Evolutionary conservation across 1,284 basidiomycete genomes (phyloP), one percentile per base, ranked within the genome.

Genomic region (Rhodotorula sp.): DNA sequence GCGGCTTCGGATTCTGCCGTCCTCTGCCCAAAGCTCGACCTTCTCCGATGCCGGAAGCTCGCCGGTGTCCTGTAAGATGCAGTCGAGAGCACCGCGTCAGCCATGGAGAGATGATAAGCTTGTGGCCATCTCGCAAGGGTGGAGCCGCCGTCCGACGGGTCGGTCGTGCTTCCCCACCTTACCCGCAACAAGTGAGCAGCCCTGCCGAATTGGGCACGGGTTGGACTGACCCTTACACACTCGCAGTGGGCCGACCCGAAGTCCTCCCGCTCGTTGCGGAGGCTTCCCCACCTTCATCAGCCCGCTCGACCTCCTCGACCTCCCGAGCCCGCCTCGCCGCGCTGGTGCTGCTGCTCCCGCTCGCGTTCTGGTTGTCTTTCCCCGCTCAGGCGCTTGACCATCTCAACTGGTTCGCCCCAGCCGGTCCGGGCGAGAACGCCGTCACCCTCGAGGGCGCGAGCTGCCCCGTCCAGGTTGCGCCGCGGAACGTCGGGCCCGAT

Each of bases 401-500:
- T 29, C 10, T 61, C 17, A 25, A 25, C 37, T n/a, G 46, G 54
- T 37, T 46, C 46, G 34, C n/a, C 25, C 32, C 46, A n/a, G 27
- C 46, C 29, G 5, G 29, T 56, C 44, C 22, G 8, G 34, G 22
- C 25, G 53, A 54, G 12, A 29, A 29, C 44, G 34, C 63, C 5
- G 64, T 55, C n/a, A 17, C 15, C 39, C 39, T 34, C 36, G 2
- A 51, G 3, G 64, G 53, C 17, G 68, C 69, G 19, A 41, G n/a
- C 4, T 76, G 75, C 50, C 73, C 73, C 3, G 51, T 36, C 4
- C 75, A 76, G 53, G 48, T 50, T 0, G 63, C 61, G 3, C 61
- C 73, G 9, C 27, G 61, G 15, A 63, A 64, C 36, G 56, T 72
- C 25, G 75, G 75, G 3, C n/a, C 34, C 2, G 58, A 70, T 36